These are phyloP conservation scores for Acanthamoeba lenticulata DNA, from an alignment of 208 protist genomes.

Conservation along the genomic window DNA sequence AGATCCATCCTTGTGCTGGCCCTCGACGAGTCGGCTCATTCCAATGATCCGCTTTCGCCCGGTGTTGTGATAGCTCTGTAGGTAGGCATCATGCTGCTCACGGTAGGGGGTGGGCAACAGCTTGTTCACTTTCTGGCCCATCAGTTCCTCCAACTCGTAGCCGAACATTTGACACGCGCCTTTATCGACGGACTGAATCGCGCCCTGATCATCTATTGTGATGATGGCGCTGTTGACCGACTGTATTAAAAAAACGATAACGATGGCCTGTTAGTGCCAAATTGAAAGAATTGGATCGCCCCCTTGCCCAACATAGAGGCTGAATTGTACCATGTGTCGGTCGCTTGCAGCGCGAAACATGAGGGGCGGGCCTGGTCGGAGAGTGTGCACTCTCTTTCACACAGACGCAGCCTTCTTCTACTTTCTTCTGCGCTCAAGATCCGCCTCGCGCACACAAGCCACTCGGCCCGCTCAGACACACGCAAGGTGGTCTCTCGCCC, in stretches of 20 bases:
- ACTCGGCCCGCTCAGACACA: too few species aligned
- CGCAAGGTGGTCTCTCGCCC: too few species aligned
- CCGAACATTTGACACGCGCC: conserved; percentile 57
- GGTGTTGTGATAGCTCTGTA: conserved; percentile 40
- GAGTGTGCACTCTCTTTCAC: too few species aligned
- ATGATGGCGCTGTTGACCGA: conserved; percentile 61
- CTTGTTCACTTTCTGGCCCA: conserved; percentile 67
- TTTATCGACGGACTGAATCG: conserved; percentile 53
- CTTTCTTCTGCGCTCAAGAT: too few species aligned
- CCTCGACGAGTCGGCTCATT: conserved; percentile 14
- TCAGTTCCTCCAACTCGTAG: conserved; percentile 56
- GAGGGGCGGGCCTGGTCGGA: not conserved
- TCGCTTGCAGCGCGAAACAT: conserved; percentile 22
- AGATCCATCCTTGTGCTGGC: conserved; percentile 61
- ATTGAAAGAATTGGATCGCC: not conserved
- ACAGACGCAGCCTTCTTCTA: too few species aligned
- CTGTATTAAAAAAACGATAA: not conserved
- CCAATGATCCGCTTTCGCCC: conserved; percentile 51
- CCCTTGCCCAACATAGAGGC: not conserved
- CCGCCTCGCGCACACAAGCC: too few species aligned
- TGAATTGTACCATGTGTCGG: conserved; percentile 3
- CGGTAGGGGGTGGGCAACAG: conserved; percentile 55
- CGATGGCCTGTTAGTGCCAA: not conserved
- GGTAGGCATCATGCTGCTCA: conserved; percentile 65
- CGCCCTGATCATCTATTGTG: conserved; percentile 6